These are phyloP conservation scores for Xylaria acuta DNA, from an alignment of 495 filamentous ascomycete genomes.

Conservation along the genomic window DNA sequence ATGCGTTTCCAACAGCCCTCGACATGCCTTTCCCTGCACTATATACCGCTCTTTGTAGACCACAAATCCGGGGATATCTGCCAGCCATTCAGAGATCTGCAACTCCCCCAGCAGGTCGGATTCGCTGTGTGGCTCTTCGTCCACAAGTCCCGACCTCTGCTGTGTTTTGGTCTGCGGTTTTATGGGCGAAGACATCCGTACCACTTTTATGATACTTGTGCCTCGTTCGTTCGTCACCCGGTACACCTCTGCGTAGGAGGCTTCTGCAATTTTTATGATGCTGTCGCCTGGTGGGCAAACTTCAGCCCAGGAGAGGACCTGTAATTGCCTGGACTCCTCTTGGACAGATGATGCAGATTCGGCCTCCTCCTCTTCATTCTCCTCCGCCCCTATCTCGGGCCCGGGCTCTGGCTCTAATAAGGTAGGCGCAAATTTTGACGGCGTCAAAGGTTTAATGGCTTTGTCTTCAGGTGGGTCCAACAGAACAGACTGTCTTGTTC, in stretches of 20 bases:
- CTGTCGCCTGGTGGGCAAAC: constrained; percentile 54
- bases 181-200: constrained; percentile 56
- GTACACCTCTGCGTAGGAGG: constrained; percentile 73
- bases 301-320: constrained; percentile 56
- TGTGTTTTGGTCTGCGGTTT: constrained; percentile 53
- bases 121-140: constrained; percentile 55
- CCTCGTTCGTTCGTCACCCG: constrained; percentile 58
- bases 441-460: constrained; percentile 14
- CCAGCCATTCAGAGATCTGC: constrained; percentile 75
- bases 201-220: constrained; percentile 60
- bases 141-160: constrained; percentile 52
- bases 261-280: constrained; percentile 71
- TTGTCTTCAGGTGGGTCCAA: constrained; percentile 25
- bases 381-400: constrained; percentile 6
- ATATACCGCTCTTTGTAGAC: constrained; percentile 81
- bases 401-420: constrained; percentile 13
- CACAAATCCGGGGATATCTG: constrained; percentile 87
- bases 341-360: neutral
- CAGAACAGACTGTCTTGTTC: constrained; percentile 29
- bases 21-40: constrained; percentile 70
- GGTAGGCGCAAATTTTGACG: constrained; percentile 1
- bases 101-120: constrained; percentile 63
- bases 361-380: constrained; percentile 20
- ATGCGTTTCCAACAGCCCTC: constrained; percentile 67
- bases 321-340: constrained; percentile 32